Base-by-base conservation (phyloP, 31 red algal genomes). In the Endocladia muricata region DNA sequence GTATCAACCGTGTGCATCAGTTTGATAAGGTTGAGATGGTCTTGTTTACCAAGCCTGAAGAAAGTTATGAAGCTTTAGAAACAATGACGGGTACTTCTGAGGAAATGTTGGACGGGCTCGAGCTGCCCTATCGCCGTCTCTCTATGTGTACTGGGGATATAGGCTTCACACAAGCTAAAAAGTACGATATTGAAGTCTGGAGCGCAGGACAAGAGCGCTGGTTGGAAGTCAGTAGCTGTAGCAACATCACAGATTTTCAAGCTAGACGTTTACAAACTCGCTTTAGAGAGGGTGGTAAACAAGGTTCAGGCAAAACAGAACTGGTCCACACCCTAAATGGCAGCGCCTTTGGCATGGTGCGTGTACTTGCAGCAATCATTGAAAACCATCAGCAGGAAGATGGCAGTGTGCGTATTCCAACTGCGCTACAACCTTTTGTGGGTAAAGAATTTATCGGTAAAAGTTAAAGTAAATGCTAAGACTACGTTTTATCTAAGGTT, bases 11-110 rank as follows among this genome's bases (percentile, higher is more conserved):
- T 21, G 89, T 93, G 54, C 97, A 99, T 72, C 97, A 99, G 78
- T 99, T 99, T 72, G 73, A 74, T 17, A 99, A 99, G 71, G 97
- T 99, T 4, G 97, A 99, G 71, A 78, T 99, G 86, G 93, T 99
- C 73, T 81, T 91, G 8, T 31, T 99, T 31, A 74, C 42, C 40
- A 41, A 77, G n/a, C 93, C 92, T 30, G 84, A 94, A 25, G 73
- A 99, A 17, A 83, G 79, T 82, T 89, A 99, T 26, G 38, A 32
- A 34, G 51, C 88, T 13, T 85, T 88, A 60, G 82, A 89, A 55
- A 89, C 93, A 69, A 76, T 99, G 48, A 79, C 65, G 63, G 31
- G 25, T 32, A 41, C 87, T 4, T 88, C 91, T 70, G 78, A 96
- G 48, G 85, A 81, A 37, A 75, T 93, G 75, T 98, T 83, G 61